These are phyloP conservation scores for Aspergillus sp. DNA, from an alignment of 2,329 filamentous ascomycete genomes.

Conservation along the genomic window DNA sequence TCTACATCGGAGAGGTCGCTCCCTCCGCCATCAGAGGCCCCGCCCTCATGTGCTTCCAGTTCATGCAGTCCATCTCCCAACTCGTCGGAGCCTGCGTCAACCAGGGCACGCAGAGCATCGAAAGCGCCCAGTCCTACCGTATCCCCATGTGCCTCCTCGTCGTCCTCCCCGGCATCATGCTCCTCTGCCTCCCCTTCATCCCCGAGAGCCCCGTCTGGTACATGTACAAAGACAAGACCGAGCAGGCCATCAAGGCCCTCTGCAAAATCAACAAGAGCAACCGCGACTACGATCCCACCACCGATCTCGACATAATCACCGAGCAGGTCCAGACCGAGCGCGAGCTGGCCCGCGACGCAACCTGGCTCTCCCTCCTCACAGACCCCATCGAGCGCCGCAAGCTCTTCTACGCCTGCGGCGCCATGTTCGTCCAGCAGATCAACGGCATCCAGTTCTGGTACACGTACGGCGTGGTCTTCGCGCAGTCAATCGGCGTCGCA, in stretches of 20 bases:
- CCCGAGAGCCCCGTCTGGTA: conserved; percentile 35
- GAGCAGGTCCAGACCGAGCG: conserved; percentile 24
- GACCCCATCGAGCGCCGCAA: conserved; percentile 51
- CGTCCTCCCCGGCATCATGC: conserved; percentile 24
- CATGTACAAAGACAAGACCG: conserved; percentile 26
- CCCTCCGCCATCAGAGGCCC: conserved; percentile 26
- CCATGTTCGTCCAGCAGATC: conserved; percentile 50
- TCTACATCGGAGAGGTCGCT: conserved; percentile 35
- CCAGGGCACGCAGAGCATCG: conserved; percentile 28
- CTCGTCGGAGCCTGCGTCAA: conserved; percentile 29
- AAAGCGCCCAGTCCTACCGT: conserved; percentile 23
- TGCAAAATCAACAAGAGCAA: conserved; percentile 34
- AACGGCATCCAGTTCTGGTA: conserved; percentile 52
- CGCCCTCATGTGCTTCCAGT: conserved; percentile 31
- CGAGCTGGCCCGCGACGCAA: conserved; percentile 28
- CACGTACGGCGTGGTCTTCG: conserved; percentile 46
- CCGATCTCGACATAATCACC: conserved; percentile 25
- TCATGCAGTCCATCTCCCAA: conserved; percentile 30
- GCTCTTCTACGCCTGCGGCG: conserved; percentile 46
- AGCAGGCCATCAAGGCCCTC: conserved; percentile 33
- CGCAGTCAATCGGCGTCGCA: conserved; percentile 42
- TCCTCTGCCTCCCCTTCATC: conserved; percentile 24
- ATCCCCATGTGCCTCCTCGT: conserved; percentile 29
- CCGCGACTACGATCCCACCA: conserved; percentile 28
- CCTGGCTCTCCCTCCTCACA: conserved; percentile 42